phyloP scores from a whole-genome alignment of 306 rosid species.

The Cicer chorassanicum region DNA sequence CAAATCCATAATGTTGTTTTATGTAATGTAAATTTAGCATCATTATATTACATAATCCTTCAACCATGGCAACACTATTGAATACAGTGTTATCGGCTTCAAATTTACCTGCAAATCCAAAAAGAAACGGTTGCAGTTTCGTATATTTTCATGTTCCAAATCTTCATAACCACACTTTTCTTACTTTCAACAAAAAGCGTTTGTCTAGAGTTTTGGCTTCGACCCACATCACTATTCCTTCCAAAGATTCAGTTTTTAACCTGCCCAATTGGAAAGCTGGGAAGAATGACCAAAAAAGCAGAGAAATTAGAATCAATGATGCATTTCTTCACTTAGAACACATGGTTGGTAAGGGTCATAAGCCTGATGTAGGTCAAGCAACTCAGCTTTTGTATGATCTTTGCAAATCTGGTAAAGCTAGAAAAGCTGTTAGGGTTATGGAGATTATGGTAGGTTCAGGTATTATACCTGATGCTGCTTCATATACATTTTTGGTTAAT shows the following conservation, averaged over 20 bases:
- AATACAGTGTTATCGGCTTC: conserved; percentile 58
- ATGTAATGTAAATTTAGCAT: conserved; percentile 35
- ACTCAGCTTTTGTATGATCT: conserved; percentile 90
- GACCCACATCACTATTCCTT: conserved; percentile 64
- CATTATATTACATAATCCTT: conserved; percentile 14
- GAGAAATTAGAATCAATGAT: conserved; percentile 61
- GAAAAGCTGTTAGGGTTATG: conserved; percentile 72
- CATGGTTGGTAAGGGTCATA: conserved; percentile 72
- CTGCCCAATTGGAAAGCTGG: conserved; percentile 76
- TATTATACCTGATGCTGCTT: conserved; percentile 71
- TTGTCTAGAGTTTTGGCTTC: conserved; percentile 73
- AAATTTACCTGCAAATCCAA: conserved; percentile 53
- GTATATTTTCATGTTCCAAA: conserved; percentile 55
- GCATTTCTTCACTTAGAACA: conserved; percentile 71
- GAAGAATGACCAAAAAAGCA: conserved; percentile 58
- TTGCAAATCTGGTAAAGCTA: conserved; percentile 68
- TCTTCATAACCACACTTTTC: conserved; percentile 46
- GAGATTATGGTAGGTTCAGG: conserved; percentile 83
- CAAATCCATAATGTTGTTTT: conserved; percentile 32
- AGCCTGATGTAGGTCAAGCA: conserved; percentile 74
- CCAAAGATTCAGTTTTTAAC: conserved; percentile 65
- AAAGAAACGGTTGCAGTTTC: conserved; percentile 55
- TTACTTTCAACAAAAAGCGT: conserved; percentile 52
- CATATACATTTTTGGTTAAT: conserved; percentile 70
- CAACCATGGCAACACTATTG: conserved; percentile 61